Base-by-base conservation (phyloP, 306 rosid genomes). In the Malus fusca region DNA sequence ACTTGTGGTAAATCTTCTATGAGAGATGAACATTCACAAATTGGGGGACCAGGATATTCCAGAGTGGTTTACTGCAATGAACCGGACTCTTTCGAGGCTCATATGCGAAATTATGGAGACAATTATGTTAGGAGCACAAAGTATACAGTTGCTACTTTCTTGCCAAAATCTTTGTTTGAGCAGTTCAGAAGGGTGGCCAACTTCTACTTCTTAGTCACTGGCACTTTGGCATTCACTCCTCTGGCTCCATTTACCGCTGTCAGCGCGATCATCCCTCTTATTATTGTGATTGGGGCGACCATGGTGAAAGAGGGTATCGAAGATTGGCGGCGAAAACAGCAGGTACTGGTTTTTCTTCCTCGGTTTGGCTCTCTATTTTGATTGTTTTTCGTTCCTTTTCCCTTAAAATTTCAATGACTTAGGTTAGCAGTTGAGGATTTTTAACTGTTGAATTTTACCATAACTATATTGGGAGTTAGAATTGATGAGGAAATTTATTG, bases 141-240 rank as follows among this genome's bases (percentile, higher is more conserved):
- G 75, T 95, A 95, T 68, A 89, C 88, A 14, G 23, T 77, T 30
- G 92, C 93, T 43, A 89, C 92, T 79, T 95, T 95, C 88, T 75
- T 95, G 80, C 98, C 98, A 1, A 95, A 92, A 56, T 90, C 97
- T 28, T 83, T 95, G 85, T 95, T 95, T 87, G 98, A 95, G 88
- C 98, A 95, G 83, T 95, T 95, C 69, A 92, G 98, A 85, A 92
- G 98, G 75, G 97, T 90, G 58, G 98, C 98, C 22, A 95, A 95
- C 83, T 95, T 95, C 79, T 95, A 22, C 82, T 95, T 95, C 68
- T 79, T 95, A 79, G 93, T 95, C 12, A 71, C 80, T 78, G 98
- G 98, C 15, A 15, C 37, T 68, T 87, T 95, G 79, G 75, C 98
- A 25, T 95, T 95, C 77, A 95, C 97, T 22, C 68, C 87, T 10